Percentiles rank a stretch among this genome's conserved stretches.
Conservation (phyloP, 352 stramenopile genomes). For the Phytophthora kernoviae region DNA sequence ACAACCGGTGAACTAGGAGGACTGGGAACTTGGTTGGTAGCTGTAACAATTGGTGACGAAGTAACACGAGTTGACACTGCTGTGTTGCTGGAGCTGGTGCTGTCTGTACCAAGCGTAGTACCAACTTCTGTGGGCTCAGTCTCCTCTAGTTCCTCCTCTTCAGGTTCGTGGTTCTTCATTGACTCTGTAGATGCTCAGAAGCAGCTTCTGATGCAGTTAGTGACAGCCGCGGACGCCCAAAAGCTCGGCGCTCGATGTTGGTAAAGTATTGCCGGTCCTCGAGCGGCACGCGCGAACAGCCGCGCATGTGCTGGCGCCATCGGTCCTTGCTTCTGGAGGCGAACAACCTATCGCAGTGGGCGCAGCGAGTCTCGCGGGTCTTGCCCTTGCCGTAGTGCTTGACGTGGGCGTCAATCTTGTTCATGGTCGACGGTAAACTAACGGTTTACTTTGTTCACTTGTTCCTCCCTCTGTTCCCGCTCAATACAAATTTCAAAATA, state of each 20-base stretch:
- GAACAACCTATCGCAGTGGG: constrained; percentile 26
- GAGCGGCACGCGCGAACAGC: constrained; percentile 16
- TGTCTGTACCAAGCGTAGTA: too few species aligned
- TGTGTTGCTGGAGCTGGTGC: too few species aligned
- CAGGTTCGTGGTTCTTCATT: background rate
- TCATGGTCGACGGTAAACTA: constrained; percentile 1
- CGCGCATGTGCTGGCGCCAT: constrained; percentile 25
- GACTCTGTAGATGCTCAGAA: constrained; percentile 2
- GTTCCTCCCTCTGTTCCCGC: constrained; percentile 1
- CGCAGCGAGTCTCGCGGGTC: constrained; percentile 19
- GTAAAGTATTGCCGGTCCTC: constrained; percentile 12
- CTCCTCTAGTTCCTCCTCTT: background rate
- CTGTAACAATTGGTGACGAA: too few species aligned
- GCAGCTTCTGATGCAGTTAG: constrained; percentile 3
- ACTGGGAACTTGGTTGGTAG: background rate
- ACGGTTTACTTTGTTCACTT: too few species aligned
- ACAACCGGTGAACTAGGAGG: too few species aligned
- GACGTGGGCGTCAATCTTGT: constrained; percentile 21
- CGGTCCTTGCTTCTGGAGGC: constrained; percentile 20
- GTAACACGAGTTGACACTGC: too few species aligned
- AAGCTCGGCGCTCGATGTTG: constrained; percentile 11
- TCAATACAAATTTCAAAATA: background rate
- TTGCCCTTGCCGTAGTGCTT: constrained; percentile 23
- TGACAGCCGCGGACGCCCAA: constrained; percentile 2
- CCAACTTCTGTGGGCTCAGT: too few species aligned